These are phyloP conservation scores for Umbelopsis sp. DNA, from an alignment of 192 early-diverging fungal genomes.

Conservation along the genomic window DNA sequence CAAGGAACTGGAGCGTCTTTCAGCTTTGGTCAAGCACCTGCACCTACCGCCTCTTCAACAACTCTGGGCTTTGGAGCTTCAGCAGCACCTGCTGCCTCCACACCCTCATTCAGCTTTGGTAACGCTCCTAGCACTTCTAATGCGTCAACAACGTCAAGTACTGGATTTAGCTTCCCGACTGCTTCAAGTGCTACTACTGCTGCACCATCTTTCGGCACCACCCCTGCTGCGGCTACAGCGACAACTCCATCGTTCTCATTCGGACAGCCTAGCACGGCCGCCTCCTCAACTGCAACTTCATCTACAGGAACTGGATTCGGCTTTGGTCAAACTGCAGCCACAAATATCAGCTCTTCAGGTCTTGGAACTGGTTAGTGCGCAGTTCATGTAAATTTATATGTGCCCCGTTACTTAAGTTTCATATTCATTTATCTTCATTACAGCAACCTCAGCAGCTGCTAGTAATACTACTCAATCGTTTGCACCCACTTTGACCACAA, in stretches of 20 bases:
- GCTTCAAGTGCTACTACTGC: constrained; percentile 26
- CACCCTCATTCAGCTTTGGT: constrained; percentile 24
- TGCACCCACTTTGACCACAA: constrained; percentile 25
- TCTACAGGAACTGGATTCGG: constrained; percentile 15
- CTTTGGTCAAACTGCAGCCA: constrained; percentile 14
- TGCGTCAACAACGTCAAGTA: constrained; percentile 18
- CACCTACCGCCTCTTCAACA: neutral
- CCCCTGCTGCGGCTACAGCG: constrained; percentile 26
- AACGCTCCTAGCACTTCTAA: constrained; percentile 4
- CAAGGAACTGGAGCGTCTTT: neutral
- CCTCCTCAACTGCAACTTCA: constrained; percentile 33
- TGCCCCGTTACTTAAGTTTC: no score
- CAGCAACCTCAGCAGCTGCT: constrained; percentile 32
- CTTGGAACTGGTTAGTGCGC: neutral
- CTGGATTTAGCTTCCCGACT: constrained; percentile 18
- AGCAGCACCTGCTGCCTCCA: constrained; percentile 1
- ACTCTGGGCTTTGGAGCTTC: neutral
- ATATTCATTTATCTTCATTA: neutral
- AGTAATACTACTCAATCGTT: constrained; percentile 30
- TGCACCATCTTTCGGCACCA: neutral
- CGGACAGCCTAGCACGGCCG: constrained; percentile 25
- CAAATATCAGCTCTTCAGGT: neutral
- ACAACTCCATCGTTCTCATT: constrained; percentile 32
- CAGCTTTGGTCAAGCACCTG: neutral
- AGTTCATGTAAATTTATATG: no score